These are phyloP conservation scores for Erysimum cheiri DNA, from an alignment of 441 rosid species.

Conservation along the genomic window DNA sequence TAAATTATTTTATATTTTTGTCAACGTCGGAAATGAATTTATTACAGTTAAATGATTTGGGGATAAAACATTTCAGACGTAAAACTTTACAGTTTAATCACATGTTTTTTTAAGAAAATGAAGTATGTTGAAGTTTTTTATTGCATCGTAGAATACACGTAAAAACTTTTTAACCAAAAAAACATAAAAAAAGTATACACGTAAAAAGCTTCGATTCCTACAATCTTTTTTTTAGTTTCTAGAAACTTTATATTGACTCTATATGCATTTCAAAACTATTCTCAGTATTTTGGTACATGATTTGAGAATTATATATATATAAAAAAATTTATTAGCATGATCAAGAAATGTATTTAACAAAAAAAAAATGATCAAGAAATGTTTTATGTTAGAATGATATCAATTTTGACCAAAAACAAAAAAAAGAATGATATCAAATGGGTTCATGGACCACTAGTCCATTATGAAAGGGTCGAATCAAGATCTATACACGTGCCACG, in stretches of 20 bases:
- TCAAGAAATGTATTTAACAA: too few relatives aligned
- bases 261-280: background rate
- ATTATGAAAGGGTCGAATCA: constrained; percentile 29
- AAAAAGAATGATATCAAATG: constrained; percentile 24
- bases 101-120: too few relatives aligned
- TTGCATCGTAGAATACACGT: background rate
- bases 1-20: too few relatives aligned
- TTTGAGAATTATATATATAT: background rate
- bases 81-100: background rate
- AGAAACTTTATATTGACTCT: background rate
- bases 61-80: background rate
- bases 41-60: too few relatives aligned
- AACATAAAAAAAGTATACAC: too few relatives aligned
- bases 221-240: background rate
- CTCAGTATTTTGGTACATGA: background rate
- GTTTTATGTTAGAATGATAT: background rate
- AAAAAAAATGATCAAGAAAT: too few relatives aligned
- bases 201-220: background rate
- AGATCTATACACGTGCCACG: constrained; percentile 36
- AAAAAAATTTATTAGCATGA: too few relatives aligned
- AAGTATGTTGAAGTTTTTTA: too few relatives aligned
- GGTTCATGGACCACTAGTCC: constrained; percentile 23
- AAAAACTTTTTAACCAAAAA: background rate
- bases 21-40: too few relatives aligned
- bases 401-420: too few relatives aligned